Base-by-base conservation (phyloP, 1,139 yeast species). In the Pneumocystis oryctolagi region DNA sequence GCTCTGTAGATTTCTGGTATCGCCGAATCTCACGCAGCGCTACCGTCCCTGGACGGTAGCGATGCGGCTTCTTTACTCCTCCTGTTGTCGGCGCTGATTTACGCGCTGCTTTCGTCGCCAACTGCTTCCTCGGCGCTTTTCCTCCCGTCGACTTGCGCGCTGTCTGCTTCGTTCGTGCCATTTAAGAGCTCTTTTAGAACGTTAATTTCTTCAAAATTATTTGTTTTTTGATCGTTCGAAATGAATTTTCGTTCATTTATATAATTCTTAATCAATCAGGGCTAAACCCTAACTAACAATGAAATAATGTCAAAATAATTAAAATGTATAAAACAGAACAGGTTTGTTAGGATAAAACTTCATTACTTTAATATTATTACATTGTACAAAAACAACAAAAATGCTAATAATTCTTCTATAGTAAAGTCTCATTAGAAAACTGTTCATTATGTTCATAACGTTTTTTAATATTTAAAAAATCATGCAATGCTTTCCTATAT, bases 11-110 rank as follows among this genome's bases (percentile, higher is more conserved):
- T 80, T 90, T 90, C 82, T 90, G 97, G 84, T 90, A 90, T 82
- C 97, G 89, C 86, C 97, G 89, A 76, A 90, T 90, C 83, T 90
- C 97, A 87, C 97, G 90, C 77, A 90, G 87, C 73, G 97, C 97
- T 75, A 90, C 97, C 76, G 97, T 90, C 89, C 97, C 97, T 78
- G 97, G 97, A 92, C 89, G 90, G 82, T 89, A 90, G 87, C 97
- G 89, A 89, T 90, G 97, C 72, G 97, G 97, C 84, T 90, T 90
- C 90, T 90, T 90, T 77, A 90, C 97, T 85, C 97, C 97, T 78
- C 97, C 97, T 70, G 96, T 84, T 69, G 96, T 82, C 59, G 76
- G 76, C 67, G 97, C 97, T 65, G 97, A 89, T 81, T 90, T 90
- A 84, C 97, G 87, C 72, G 97, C 97, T 73, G 96, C 97, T 87